These are phyloP conservation scores for Amoeboaphelidium occidentale DNA, from an alignment of 371 early-diverging fungal genomes.

Conservation along the genomic window DNA sequence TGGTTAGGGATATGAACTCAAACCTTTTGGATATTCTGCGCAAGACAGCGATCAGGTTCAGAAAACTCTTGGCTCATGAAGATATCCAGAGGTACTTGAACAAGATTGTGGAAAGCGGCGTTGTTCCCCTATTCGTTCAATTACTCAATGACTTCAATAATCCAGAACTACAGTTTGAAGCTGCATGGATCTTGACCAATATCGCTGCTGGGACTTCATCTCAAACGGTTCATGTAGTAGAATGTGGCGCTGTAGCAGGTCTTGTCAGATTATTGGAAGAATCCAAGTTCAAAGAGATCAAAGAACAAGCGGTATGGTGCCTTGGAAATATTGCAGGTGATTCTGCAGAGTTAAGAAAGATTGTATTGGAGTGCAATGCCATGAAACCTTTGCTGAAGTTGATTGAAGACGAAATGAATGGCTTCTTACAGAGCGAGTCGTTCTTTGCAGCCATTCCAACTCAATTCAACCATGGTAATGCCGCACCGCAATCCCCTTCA, in stretches of 20 bases:
- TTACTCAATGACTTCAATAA: constrained; percentile 5
- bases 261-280: constrained; percentile 13
- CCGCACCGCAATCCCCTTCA: too few species aligned
- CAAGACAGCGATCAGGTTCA: too few species aligned
- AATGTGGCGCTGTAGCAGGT: constrained; percentile 10
- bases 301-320: constrained; percentile 25
- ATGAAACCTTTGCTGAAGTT: constrained; percentile 9
- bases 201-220: constrained; percentile 22
- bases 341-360: constrained; percentile 16
- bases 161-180: constrained; percentile 14
- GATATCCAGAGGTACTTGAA: constrained; percentile 4
- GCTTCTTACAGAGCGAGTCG: background rate
- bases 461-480: too few species aligned
- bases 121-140: constrained; percentile 11
- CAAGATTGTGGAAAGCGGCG: constrained; percentile 11
- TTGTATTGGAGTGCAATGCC: constrained; percentile 13
- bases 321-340: constrained; percentile 31
- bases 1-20: background rate
- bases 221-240: constrained; percentile 17
- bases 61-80: background rate
- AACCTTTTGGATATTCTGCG: background rate
- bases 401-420: background rate
- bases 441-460: too few species aligned
- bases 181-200: constrained; percentile 29
- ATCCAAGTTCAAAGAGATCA: constrained; percentile 10